Base-by-base conservation (phyloP, 805 yeast genomes). In the Candida rishiriensis region DNA sequence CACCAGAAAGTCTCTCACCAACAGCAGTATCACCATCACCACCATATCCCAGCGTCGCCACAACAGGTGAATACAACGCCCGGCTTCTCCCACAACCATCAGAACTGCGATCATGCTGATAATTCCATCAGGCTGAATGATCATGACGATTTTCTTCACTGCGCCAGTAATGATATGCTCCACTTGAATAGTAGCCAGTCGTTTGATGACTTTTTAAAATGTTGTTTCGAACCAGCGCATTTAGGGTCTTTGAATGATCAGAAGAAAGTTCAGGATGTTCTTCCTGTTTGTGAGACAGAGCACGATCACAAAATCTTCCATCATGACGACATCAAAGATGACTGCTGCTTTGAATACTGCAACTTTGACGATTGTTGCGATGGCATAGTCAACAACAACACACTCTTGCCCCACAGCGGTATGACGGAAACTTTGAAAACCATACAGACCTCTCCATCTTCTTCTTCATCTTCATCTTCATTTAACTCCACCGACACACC, bases 281-380 rank as follows among this genome's bases (percentile, higher is more conserved):
- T 38, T 11, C 40, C 16, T 13, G 33, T 30, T 30, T 42, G 46
- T 39, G 42, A 36, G 12, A 12, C n/a, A 29, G n/a, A 33, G 15
- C 32, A 31, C 30, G 11, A 41, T 12, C 49, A 39, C 11, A 39
- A 35, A 17, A 30, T 30, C 10, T 38, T 30, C 29, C 42, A 36
- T 15, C 29, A 42, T 30, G 29, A 26, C 13, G n/a, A 12, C 18
- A 26, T 33, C 29, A 29, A 14, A 10, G 34, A 44, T 6, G 62
- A 57, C 26, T 55, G 58, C 39, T 58, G 61, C 38, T 48, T 56
- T 43, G 61, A 56, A 14, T 51, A 50, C 34, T 58, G 62, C 42
- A 48, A 55, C 34, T 53, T 58, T 38, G 62, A 54, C 15, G 44
- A 43, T 29, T 50, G 56, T 14, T 30, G 36, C 13, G 49, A 41